A percentile compares a stretch with the other conserved stretches of the same genome.
These are phyloP conservation scores for Termitomyces sp. DNA, from an alignment of 768 basidiomycete species.

Conservation along the genomic window DNA sequence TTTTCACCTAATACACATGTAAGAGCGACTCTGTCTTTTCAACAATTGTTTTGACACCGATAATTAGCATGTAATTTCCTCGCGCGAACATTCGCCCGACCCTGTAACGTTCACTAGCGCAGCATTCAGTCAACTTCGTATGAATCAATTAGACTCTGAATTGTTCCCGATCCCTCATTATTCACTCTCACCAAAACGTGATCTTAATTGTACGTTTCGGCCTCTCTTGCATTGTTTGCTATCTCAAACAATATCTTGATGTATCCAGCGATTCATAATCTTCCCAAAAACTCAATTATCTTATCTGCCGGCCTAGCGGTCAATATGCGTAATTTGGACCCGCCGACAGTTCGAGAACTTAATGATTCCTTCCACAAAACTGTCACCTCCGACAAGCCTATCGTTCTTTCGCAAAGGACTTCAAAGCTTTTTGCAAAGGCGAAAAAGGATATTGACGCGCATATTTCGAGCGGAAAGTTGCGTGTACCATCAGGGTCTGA, in stretches of 20 bases:
- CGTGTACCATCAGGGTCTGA: constrained; percentile 44
- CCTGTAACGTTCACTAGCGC: constrained; percentile 70
- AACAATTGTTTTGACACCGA: not conserved
- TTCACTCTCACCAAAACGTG: constrained; percentile 31
- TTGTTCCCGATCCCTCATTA: constrained; percentile 71
- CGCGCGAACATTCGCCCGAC: constrained; percentile 54
- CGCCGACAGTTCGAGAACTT: constrained; percentile 28
- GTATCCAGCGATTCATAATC: constrained; percentile 30
- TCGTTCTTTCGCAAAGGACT: constrained; percentile 27
- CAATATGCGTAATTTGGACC: constrained; percentile 39
- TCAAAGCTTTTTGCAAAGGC: constrained; percentile 34
- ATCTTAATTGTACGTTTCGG: constrained; percentile 29
- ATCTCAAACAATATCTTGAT: not conserved
- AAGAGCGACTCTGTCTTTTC: constrained; percentile 17
- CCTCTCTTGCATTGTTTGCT: not conserved
- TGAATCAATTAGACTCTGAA: constrained; percentile 62
- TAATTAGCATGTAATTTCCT: constrained; percentile 68
- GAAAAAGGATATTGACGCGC: constrained; percentile 23
- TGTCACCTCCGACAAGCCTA: constrained; percentile 17
- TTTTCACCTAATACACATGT: constrained; percentile 63
- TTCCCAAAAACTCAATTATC: constrained; percentile 39
- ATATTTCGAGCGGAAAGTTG: constrained; percentile 8
- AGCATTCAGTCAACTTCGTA: constrained; percentile 63
- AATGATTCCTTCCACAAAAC: constrained; percentile 36
- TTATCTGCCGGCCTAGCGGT: constrained; percentile 38